Evolutionary conservation across 441 rosid species (phyloP).

Genomic region (Gossypium lobatum): DNA sequence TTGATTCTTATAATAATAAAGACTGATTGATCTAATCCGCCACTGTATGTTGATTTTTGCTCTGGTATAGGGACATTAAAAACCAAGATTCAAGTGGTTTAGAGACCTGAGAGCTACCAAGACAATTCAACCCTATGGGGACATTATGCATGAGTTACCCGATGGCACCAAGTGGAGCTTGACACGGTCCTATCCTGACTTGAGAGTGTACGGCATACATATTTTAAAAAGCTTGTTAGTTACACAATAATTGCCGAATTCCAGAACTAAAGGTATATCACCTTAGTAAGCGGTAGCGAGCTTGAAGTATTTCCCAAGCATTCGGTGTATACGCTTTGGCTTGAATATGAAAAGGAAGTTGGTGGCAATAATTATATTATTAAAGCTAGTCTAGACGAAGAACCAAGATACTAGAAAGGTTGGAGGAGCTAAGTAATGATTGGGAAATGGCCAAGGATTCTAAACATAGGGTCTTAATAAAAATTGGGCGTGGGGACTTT

Average conservation of each 20-base stretch:
- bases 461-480: constrained; percentile 20
- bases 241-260: neutral
- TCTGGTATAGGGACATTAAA: too few relatives aligned
- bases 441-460: constrained; percentile 4
- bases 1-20: too few relatives aligned
- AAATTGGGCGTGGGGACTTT: constrained; percentile 2
- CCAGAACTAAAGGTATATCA: neutral
- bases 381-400: neutral
- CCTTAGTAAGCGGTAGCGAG: neutral
- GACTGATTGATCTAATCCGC: too few relatives aligned
- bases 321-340: neutral
- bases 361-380: neutral
- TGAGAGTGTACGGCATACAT: too few relatives aligned
- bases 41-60: too few relatives aligned
- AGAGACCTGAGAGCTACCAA: too few relatives aligned
- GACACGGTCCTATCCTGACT: too few relatives aligned
- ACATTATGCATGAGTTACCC: too few relatives aligned
- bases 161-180: too few relatives aligned
- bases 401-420: too few relatives aligned
- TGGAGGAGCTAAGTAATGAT: neutral
- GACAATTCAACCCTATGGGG: too few relatives aligned
- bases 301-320: constrained; percentile 8
- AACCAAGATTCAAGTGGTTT: too few relatives aligned
- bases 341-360: neutral
- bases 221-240: neutral